Evolutionary conservation across 176 grass and related monocot genomes (phyloP).

Genomic region (Pontederia paniculata): DNA sequence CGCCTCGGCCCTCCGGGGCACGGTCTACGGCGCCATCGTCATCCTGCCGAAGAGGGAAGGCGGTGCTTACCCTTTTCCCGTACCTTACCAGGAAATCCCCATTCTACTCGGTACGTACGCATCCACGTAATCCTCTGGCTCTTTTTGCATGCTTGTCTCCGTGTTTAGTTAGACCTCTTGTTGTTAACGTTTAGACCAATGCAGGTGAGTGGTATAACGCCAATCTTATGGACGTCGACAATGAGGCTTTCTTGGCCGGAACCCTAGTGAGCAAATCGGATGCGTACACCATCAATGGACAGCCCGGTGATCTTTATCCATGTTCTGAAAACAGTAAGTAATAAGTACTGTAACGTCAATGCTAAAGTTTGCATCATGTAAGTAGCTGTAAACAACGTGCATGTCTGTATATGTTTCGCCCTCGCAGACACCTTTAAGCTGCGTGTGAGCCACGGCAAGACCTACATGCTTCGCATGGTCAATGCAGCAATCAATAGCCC

Average conservation of each 20-base stretch:
- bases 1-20: background rate
- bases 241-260: background rate
- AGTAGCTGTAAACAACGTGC: no score
- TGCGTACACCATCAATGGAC: slow-evolving; percentile 14
- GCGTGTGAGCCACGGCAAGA: slow-evolving; percentile 27
- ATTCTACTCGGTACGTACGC: background rate
- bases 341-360: background rate
- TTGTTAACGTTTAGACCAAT: background rate
- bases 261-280: background rate
- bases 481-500: slow-evolving; percentile 35
- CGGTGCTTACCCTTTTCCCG: background rate
- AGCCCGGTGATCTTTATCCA: background rate
- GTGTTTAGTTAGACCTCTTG: background rate
- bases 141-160: no score
- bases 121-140: no score
- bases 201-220: background rate
- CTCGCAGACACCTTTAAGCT: slow-evolving; percentile 9
- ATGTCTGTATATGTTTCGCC: background rate
- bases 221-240: background rate
- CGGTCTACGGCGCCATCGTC: background rate
- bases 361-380: background rate
- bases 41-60: background rate
- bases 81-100: background rate
- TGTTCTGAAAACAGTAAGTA: background rate
- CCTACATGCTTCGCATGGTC: slow-evolving; percentile 37